phyloP scores from a whole-genome alignment of 441 rosid genomes.

The Populus tomentosa region DNA sequence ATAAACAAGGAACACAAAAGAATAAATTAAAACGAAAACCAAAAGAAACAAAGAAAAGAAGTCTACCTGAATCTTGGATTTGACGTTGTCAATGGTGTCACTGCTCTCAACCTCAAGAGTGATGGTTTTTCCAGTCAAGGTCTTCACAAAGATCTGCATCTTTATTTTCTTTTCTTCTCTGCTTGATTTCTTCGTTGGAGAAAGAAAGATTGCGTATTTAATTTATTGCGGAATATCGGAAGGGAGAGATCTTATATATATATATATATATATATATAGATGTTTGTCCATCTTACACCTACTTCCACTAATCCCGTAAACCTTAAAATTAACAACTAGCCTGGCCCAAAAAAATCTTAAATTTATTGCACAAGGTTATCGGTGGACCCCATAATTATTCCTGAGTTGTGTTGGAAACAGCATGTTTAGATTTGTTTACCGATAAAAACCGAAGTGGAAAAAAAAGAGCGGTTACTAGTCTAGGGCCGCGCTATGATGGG shows the following conservation, averaged over 20 bases:
- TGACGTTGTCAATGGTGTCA: conserved; percentile 87
- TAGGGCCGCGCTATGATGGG: too few relatives aligned
- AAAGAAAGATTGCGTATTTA: neutral
- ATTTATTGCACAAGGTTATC: too few relatives aligned
- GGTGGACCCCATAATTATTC: neutral
- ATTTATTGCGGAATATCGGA: too few relatives aligned
- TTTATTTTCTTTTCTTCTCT: neutral
- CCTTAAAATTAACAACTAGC: too few relatives aligned
- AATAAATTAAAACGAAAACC: neutral
- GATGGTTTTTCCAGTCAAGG: conserved; percentile 64
- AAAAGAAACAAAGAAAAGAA: neutral
- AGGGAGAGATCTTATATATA: too few relatives aligned
- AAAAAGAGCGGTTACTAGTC: too few relatives aligned
- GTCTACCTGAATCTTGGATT: conserved; percentile 76
- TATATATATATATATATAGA: too few relatives aligned
- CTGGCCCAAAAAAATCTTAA: too few relatives aligned
- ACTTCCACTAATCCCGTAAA: too few relatives aligned
- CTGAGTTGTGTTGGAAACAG: neutral
- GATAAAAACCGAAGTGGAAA: neutral
- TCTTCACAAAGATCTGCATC: conserved; percentile 93
- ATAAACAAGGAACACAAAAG: neutral
- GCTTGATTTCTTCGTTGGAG: neutral
- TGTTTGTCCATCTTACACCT: too few relatives aligned
- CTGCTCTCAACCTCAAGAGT: conserved; percentile 68
- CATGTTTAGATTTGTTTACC: neutral